Base-by-base conservation (phyloP, 805 yeast genomes). In the Jamesozyma rosinii region DNA sequence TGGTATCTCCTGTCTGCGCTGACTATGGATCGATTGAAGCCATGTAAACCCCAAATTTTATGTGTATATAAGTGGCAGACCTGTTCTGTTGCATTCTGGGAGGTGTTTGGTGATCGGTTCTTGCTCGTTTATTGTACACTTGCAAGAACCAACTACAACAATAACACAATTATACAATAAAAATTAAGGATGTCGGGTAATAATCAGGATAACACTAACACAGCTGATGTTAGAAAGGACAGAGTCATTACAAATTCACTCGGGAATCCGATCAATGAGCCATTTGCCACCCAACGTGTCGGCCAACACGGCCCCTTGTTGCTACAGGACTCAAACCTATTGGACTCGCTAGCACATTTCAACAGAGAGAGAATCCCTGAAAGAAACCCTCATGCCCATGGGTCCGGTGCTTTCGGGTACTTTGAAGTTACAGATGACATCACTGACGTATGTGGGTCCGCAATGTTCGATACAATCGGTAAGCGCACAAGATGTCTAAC, bases 331-430 rank as follows among this genome's bases (percentile, higher is more conserved):
- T 81, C 83, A 67, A 79, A 79, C 59, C 68, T 86, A 65, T 72
- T 86, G 54, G 95, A 86, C 57, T 74, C 86, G 2, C 65, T 86
- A 44, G 89, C 95, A 18, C 95, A 85, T 64, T 86, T 86, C 56
- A 94, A 84, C 67, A 74, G 95, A 53, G 95, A 86, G 66, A 72
- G 95, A 65, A 82, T 86, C 50, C 95, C 95, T 11, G 95, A 87
- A 68, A 74, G 95, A 66, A 95, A 86, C 44, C 95, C 87, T 30
- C 95, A 86, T 59, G 95, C 95, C 43, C 86, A 86, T 63, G 95
- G 95, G 53, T 83, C 89, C 13, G 95, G 95, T 59, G 95, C 95
- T 9, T 84, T 72, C 61, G 95, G 95, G 51, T 75, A 72, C 51
- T 87, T 87, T 61, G 94, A 83, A 64, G 89, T 82, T 41, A 86